A percentile compares a stretch with the other conserved stretches of the same genome.
Conservation (phyloP, 768 basidiomycete species). For the Cystofilobasidium ferigula region DNA sequence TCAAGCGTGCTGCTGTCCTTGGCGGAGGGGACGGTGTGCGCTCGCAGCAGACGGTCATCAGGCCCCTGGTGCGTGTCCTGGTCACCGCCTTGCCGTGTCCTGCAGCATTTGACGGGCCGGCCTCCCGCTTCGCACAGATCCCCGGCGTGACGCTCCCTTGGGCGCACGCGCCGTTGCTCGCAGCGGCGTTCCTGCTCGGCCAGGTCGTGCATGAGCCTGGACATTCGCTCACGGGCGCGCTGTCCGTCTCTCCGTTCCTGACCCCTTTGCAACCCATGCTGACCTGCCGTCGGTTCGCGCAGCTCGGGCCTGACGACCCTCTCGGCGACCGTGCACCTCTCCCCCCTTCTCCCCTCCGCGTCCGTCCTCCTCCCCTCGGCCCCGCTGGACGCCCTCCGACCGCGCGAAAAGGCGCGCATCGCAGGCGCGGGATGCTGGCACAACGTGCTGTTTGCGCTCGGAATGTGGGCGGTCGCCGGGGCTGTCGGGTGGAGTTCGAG, state of each 20-base stretch:
- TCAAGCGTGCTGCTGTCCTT: too few relatives aligned
- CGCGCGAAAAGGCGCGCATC: conserved; percentile 15
- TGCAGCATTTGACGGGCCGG: neutral
- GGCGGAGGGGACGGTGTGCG: too few relatives aligned
- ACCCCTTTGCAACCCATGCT: neutral
- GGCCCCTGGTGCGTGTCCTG: conserved; percentile 8
- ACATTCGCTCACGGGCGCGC: conserved; percentile 17
- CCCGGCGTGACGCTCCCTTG: conserved; percentile 23
- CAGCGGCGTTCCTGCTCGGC: conserved; percentile 18
- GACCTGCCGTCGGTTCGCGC: neutral
- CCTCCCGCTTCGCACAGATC: conserved; percentile 2
- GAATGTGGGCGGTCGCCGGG: neutral
- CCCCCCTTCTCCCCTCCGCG: conserved; percentile 17
- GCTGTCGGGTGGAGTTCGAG: neutral
- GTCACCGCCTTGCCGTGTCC: neutral
- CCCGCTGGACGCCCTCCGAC: neutral
- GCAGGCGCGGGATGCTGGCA: conserved; percentile 20
- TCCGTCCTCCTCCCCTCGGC: conserved; percentile 18
- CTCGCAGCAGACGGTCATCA: neutral
- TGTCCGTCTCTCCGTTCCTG: neutral
- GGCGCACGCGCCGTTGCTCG: conserved; percentile 15
- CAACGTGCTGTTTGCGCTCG: neutral
- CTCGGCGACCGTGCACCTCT: conserved; percentile 8
- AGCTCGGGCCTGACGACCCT: conserved; percentile 11
- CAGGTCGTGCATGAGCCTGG: conserved; percentile 26